These are phyloP conservation scores for Trapa incisa DNA, from an alignment of 345 rosid species.

Conservation along the genomic window DNA sequence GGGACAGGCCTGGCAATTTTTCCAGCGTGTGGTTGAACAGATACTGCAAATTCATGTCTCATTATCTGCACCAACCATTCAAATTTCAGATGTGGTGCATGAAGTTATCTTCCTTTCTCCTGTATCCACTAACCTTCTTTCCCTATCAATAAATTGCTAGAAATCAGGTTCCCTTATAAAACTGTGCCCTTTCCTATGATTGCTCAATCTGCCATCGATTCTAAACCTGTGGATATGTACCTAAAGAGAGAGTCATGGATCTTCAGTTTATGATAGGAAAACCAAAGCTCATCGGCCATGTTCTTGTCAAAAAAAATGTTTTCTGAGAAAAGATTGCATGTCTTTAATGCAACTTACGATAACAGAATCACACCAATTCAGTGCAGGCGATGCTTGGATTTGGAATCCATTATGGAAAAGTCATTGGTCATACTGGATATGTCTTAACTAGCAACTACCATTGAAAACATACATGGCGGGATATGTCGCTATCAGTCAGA, in stretches of 20 bases:
- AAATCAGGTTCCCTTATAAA: not conserved
- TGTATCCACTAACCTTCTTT: too few relatives aligned
- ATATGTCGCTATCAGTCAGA: not conserved
- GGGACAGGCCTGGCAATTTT: constrained; percentile 28
- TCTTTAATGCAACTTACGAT: not conserved
- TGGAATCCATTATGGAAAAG: too few relatives aligned
- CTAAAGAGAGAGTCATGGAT: not conserved
- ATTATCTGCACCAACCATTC: not conserved
- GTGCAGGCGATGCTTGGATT: too few relatives aligned
- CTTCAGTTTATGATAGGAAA: not conserved
- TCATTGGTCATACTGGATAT: too few relatives aligned
- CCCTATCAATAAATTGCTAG: too few relatives aligned
- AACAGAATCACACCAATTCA: too few relatives aligned
- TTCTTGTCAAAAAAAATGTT: too few relatives aligned
- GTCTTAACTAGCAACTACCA: not conserved
- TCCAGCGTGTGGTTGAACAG: constrained; percentile 28
- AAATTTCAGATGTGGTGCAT: not conserved
- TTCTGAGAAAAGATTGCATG: not conserved
- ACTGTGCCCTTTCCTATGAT: not conserved
- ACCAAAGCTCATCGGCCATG: not conserved
- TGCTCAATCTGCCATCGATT: not conserved
- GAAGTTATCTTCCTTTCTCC: not conserved
- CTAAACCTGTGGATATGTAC: not conserved
- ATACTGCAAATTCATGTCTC: not conserved
- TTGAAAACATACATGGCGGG: too few relatives aligned